Evolutionary conservation across 805 yeast genomes (phyloP), one percentile per base, ranked within the genome.

Genomic region (Wickerhamiella alocasiicola): DNA sequence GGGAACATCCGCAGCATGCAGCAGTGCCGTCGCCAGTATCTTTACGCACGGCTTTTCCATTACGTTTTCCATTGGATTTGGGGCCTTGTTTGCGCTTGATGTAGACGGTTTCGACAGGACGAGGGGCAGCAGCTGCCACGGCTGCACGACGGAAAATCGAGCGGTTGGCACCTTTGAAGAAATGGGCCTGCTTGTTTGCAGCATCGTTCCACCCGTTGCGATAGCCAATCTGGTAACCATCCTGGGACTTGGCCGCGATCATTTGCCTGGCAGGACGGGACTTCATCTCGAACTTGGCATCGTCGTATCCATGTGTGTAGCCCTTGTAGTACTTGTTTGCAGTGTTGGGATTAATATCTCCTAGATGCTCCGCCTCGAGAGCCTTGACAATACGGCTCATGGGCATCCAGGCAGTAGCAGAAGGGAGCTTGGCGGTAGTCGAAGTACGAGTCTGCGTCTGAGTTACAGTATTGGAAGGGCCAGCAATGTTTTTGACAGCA

Each of bases 191-290:
- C 13, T 25, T 34, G 5, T 13, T 26, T 9, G 42, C 48, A 6
- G 46, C 51, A 21, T 49, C 51, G 15, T 39, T 31, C 43, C 42
- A 49, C 15, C 52, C 52, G n/a, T 33, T 37, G 6, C 18, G 9
- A 25, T 36, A 42, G 3, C 44, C 44, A 9, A 35, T 20, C 17
- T 25, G 36, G 37, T 42, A 42, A 28, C 36, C 32, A 44, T 6
- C 50, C 46, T 13, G 43, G 43, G 18, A 26, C 17, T 25, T 41
- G 42, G 17, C 42, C 48, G 18, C 39, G 36, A 13, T 17, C 13
- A 35, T 31, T 40, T 9, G 41, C 28, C 6, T 26, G 12, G 21
- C 16, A 4, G 42, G 42, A 15, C 37, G 30, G 5, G 25, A 13
- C 29, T 26, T 42, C 12, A 47, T 45, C 9, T 48, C 48, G 1